phyloP scores from a whole-genome alignment of 2,329 filamentous ascomycete species.

The Lecanosticta acicola region DNA sequence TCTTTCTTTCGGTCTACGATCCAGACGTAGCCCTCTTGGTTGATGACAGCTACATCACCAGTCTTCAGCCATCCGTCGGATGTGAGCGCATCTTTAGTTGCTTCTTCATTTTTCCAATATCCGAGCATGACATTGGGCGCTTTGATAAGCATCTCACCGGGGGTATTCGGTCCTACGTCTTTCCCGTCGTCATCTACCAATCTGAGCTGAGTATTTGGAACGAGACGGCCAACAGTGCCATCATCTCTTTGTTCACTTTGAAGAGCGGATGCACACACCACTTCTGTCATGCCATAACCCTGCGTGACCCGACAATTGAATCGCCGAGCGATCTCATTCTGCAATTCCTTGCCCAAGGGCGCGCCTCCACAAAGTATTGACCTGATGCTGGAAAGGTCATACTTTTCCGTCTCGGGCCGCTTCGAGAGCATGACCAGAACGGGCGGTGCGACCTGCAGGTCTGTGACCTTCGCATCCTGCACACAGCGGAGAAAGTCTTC shows the following conservation, averaged over 20 bases:
- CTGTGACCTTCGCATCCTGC: slow-evolving; percentile 35
- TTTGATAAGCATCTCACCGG: slow-evolving; percentile 38
- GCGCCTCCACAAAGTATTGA: slow-evolving; percentile 40
- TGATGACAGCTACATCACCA: slow-evolving; percentile 31
- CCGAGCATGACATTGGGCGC: slow-evolving; percentile 39
- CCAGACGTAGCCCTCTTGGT: slow-evolving; percentile 31
- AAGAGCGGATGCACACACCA: slow-evolving; percentile 37
- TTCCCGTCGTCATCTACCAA: slow-evolving; percentile 39
- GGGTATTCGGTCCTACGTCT: slow-evolving; percentile 35
- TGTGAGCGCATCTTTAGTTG: slow-evolving; percentile 35
- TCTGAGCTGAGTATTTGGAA: slow-evolving; percentile 37
- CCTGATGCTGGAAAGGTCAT: slow-evolving; percentile 37
- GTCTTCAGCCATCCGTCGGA: slow-evolving; percentile 37
- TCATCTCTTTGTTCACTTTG: slow-evolving; percentile 31
- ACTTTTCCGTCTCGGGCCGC: slow-evolving; percentile 38
- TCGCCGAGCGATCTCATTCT: slow-evolving; percentile 35
- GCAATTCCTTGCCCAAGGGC: slow-evolving; percentile 39
- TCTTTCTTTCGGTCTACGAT: slow-evolving; percentile 36
- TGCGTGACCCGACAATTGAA: slow-evolving; percentile 36
- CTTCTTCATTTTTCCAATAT: slow-evolving; percentile 39
- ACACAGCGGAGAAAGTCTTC: slow-evolving; percentile 36
- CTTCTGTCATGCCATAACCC: slow-evolving; percentile 40
- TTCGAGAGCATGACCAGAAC: slow-evolving; percentile 43
- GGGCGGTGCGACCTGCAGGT: slow-evolving; percentile 39
- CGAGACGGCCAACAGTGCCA: slow-evolving; percentile 37